Base-by-base conservation (phyloP, 164 flowering plant genomes). In the Magnolia sinica region DNA sequence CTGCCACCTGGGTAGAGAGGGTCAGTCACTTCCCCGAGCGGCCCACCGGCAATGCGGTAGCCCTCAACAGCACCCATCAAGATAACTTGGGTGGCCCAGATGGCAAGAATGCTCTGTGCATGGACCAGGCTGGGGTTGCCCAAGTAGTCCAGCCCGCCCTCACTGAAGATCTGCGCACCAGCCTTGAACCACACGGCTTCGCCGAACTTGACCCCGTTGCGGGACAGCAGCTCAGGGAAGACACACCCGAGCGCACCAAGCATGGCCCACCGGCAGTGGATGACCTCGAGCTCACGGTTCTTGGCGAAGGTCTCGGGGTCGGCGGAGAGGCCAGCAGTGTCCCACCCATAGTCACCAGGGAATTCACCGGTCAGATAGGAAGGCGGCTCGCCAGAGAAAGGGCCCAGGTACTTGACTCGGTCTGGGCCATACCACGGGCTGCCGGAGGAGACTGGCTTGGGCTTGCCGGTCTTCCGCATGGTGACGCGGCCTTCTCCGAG, bases 121-220 rank as follows among this genome's bases (percentile, higher is more conserved):
- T 76, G 79, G 16, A 76, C 69, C 69, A 76, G 49, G 79, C 74
- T 76, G 2, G 79, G 74, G 74, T 70, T 76, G 63, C 79, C 79
- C 70, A 76, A 63, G 74, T 70, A 76, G 74, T 76, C 74, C 58
- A 76, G 68, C 20, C 79, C 79, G 0, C 79, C 79, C 79, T 76
- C 79, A 23, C 79, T 76, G 64, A 76, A 76, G 70, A 76, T 76
- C 74, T 76, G 79, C 23, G 79, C 19, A 11, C 79, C 79, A 19
- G 79, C 79, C 74, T 76, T 71, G 79, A 76, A 76, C 79, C 79
- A 76, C 59, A 76, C 79, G 1, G 79, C 79, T 70, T 76, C 74
- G 24, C 79, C 79, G 70, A 76, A 76, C 70, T 76, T 76, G 68
- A 76, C 74, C 0, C 79, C 79, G n/a, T 76, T 76, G 50, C 79